These are phyloP conservation scores for Psophocarpus tetragonolobus DNA, from an alignment of 306 rosid genomes.

Conservation along the genomic window DNA sequence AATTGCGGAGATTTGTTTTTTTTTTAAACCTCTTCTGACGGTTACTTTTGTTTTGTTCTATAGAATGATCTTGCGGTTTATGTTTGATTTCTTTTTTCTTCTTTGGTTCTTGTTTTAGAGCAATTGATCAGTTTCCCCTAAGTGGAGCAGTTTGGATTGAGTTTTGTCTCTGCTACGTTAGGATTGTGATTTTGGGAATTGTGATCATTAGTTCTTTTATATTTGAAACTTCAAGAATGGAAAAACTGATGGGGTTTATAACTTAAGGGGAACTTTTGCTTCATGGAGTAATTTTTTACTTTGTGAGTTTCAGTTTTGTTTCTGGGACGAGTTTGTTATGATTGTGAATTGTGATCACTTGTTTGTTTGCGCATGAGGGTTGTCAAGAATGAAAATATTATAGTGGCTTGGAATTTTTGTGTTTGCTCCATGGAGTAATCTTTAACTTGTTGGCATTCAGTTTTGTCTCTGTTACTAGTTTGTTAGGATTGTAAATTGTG, in stretches of 20 bases:
- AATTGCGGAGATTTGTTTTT: background rate
- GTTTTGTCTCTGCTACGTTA: background rate
- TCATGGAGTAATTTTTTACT: background rate
- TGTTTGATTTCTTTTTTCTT: background rate
- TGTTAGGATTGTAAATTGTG: background rate
- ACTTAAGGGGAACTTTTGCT: background rate
- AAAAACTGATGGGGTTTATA: background rate
- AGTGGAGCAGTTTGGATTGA: slow-evolving; percentile 14
- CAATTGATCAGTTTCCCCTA: slow-evolving; percentile 2
- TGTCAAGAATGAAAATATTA: background rate
- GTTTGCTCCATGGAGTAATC: background rate
- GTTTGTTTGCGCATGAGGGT: background rate
- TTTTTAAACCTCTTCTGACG: background rate
- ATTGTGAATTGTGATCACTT: background rate
- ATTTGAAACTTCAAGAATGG: background rate
- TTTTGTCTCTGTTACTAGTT: background rate
- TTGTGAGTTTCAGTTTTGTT: background rate
- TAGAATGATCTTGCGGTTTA: slow-evolving; percentile 2
- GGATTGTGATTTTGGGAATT: background rate
- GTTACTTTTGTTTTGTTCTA: background rate
- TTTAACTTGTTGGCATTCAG: background rate
- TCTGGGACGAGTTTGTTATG: background rate
- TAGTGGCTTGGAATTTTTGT: background rate
- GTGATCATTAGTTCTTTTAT: background rate
- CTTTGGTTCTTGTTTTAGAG: background rate